Conservation (phyloP, 805 yeast genomes). For the Candida xiaguanensis region DNA sequence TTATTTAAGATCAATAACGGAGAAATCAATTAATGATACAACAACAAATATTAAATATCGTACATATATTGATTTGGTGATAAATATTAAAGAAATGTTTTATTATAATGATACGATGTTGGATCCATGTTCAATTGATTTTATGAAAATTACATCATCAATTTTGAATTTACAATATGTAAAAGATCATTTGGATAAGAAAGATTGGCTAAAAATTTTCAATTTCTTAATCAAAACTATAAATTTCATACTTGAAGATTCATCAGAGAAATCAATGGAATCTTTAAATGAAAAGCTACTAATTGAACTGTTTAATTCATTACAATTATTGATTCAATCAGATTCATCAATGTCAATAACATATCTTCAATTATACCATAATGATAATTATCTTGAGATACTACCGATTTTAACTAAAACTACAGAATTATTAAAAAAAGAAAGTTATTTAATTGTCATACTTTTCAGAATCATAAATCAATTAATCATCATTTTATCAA, state of each 20-base stretch:
- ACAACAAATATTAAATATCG: constrained; percentile 18
- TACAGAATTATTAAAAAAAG: constrained; percentile 17
- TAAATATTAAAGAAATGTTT: constrained; percentile 17
- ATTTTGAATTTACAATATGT: constrained; percentile 23
- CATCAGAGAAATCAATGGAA: too few relatives aligned
- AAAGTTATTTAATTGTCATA: constrained; percentile 18
- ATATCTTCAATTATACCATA: constrained; percentile 16
- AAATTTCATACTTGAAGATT: neutral
- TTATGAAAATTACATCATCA: constrained; percentile 17
- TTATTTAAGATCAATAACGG: constrained; percentile 23
- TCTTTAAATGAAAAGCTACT: constrained; percentile 17
- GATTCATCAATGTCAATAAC: constrained; percentile 15
- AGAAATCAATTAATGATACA: constrained; percentile 11
- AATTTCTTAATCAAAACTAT: constrained; percentile 18
- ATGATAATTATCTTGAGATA: constrained; percentile 17
- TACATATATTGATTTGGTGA: constrained; percentile 17
- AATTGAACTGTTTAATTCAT: constrained; percentile 16
- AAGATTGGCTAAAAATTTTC: constrained; percentile 24
- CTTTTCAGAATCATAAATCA: constrained; percentile 45
- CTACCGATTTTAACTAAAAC: constrained; percentile 16
- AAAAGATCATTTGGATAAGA: constrained; percentile 27
- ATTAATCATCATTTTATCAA: constrained; percentile 38
- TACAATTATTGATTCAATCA: constrained; percentile 22
- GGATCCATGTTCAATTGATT: constrained; percentile 23
- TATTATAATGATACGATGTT: constrained; percentile 13